Percentiles rank a stretch among this genome's conserved stretches.
phyloP scores from a whole-genome alignment of 768 basidiomycete genomes.

The Kwoniella sp. region DNA sequence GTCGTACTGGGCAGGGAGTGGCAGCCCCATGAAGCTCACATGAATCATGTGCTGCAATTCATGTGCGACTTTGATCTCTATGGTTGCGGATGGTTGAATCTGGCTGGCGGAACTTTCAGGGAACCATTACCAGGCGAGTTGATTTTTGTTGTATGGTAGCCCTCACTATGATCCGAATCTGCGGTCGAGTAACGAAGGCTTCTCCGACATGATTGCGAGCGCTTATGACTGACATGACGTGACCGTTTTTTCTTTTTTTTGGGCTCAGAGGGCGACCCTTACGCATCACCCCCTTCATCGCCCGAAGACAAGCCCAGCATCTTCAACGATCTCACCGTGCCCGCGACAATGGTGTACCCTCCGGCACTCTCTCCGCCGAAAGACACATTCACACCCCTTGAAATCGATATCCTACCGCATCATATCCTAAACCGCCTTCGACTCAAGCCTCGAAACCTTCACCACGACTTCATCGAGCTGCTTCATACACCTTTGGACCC shows the following conservation, averaged over 20 bases:
- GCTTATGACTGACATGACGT: too few species aligned
- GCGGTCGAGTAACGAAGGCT: too few species aligned
- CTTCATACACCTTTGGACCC: conserved; percentile 59
- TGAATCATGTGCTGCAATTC: conserved; percentile 86
- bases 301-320: conserved; percentile 19
- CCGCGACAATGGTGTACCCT: conserved; percentile 41
- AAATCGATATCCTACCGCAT: conserved; percentile 78
- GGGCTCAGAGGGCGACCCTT: conserved; percentile 53
- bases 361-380: conserved; percentile 45
- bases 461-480: conserved; percentile 69
- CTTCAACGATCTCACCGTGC: conserved; percentile 52
- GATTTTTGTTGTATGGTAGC: too few species aligned
- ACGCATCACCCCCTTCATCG: conserved; percentile 35
- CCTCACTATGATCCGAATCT: too few species aligned
- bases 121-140: conserved; percentile 57
- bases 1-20: conserved; percentile 78
- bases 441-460: conserved; percentile 68
- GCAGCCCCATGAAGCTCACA: conserved; percentile 83
- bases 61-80: conserved; percentile 93
- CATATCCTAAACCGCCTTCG: conserved; percentile 82
- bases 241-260: too few species aligned
- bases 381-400: conserved; percentile 61
- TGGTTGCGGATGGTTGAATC: conserved; percentile 86
- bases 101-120: conserved; percentile 61
- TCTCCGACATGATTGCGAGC: too few species aligned